Percentiles rank a stretch among this genome's conserved stretches.
Evolutionary conservation across 768 basidiomycete species (phyloP).

Genomic region (Suillus variegatus): DNA sequence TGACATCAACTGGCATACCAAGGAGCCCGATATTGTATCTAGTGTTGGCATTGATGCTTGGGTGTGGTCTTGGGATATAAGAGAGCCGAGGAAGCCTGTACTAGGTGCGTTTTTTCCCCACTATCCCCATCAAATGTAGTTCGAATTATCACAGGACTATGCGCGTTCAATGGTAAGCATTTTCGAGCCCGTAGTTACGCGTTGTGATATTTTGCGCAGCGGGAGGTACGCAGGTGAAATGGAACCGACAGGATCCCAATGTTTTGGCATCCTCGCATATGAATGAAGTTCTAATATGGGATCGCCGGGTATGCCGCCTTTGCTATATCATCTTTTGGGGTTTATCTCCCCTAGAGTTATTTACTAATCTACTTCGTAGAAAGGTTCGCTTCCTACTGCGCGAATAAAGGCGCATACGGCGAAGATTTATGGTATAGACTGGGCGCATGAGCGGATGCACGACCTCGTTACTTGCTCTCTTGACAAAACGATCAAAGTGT

Average conservation of each 20-base stretch:
- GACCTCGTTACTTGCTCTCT: slow-evolving; percentile 94
- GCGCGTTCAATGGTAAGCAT: slow-evolving; percentile 54
- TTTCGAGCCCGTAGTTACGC: not conserved
- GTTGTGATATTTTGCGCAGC: slow-evolving; percentile 41
- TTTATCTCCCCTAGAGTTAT: not conserved
- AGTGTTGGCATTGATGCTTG: slow-evolving; percentile 94
- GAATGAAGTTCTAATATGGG: slow-evolving; percentile 91
- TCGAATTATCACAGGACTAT: slow-evolving; percentile 42
- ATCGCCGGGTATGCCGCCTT: slow-evolving; percentile 68
- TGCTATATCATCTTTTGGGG: not conserved
- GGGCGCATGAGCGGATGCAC: slow-evolving; percentile 74
- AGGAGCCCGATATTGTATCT: slow-evolving; percentile 80
- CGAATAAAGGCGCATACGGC: slow-evolving; percentile 81
- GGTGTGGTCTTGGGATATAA: slow-evolving; percentile 93
- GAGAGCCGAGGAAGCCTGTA: slow-evolving; percentile 67
- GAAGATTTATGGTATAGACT: slow-evolving; percentile 98
- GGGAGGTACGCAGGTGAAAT: slow-evolving; percentile 94
- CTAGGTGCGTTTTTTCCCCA: slow-evolving; percentile 45
- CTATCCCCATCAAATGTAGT: not conserved
- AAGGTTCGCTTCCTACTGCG: slow-evolving; percentile 82
- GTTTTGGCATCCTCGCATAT: slow-evolving; percentile 89
- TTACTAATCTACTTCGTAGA: slow-evolving; percentile 44
- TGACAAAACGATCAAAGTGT: slow-evolving; percentile 90
- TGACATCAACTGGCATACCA: slow-evolving; percentile 96
- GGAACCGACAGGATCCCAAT: slow-evolving; percentile 87